Percentiles rank a stretch among this genome's conserved stretches.
Conservation (phyloP, 805 yeast genomes). For the Metschnikowia similis region DNA sequence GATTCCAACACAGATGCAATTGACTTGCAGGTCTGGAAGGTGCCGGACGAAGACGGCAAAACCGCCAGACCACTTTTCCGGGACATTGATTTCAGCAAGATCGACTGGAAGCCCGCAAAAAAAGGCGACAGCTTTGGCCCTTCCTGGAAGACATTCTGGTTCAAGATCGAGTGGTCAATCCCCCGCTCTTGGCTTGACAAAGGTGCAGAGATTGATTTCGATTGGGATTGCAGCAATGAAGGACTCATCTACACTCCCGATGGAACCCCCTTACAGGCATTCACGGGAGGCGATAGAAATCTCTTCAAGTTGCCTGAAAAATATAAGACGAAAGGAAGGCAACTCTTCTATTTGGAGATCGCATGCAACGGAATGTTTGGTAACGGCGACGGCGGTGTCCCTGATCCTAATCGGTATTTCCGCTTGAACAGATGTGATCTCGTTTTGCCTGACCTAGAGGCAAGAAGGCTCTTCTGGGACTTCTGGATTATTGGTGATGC, state of each 20-base stretch:
- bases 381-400: slow-evolving; percentile 58
- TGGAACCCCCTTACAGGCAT: slow-evolving; percentile 75
- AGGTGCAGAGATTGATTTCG: slow-evolving; percentile 51
- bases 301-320: slow-evolving; percentile 58
- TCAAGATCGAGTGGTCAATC: slow-evolving; percentile 59
- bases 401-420: slow-evolving; percentile 71
- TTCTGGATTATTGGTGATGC: slow-evolving; percentile 89
- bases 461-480: slow-evolving; percentile 73
- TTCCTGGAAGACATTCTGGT: slow-evolving; percentile 97
- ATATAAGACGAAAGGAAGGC: slow-evolving; percentile 46
- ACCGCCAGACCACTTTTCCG: slow-evolving; percentile 60
- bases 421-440: slow-evolving; percentile 66
- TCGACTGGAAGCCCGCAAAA: slow-evolving; percentile 51
- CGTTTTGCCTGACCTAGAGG: slow-evolving; percentile 74
- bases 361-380: slow-evolving; percentile 96
- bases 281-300: slow-evolving; percentile 81
- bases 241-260: slow-evolving; percentile 68
- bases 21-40: slow-evolving; percentile 62
- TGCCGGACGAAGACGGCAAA: slow-evolving; percentile 52
- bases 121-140: slow-evolving; percentile 86
- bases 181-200: slow-evolving; percentile 55
- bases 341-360: slow-evolving; percentile 76
- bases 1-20: slow-evolving; percentile 45
- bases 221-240: slow-evolving; percentile 86
- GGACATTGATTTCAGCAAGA: slow-evolving; percentile 46